Conservation (phyloP, 2,329 filamentous ascomycete genomes). For the Fusarium chaquense region DNA sequence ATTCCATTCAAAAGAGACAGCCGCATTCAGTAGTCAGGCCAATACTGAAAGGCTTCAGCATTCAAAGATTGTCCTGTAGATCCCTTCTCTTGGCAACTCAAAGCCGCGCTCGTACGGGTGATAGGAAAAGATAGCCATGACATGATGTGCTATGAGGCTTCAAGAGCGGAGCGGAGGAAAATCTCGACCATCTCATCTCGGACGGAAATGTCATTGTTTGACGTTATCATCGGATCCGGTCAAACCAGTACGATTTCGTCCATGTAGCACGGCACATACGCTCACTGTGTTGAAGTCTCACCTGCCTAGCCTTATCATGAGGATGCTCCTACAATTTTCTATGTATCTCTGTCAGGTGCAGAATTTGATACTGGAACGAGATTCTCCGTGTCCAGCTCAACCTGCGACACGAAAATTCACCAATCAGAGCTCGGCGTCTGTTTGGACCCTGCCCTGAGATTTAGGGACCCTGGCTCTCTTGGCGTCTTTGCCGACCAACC, state of each 20-base stretch:
- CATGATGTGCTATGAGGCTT: slow-evolving; percentile 5
- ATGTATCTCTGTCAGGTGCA: slow-evolving; percentile 27
- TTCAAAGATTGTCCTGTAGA: neutral
- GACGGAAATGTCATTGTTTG: slow-evolving; percentile 32
- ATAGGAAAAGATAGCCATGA: neutral
- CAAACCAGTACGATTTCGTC: slow-evolving; percentile 31
- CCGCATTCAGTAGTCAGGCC: slow-evolving; percentile 16
- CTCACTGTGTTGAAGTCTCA: slow-evolving; percentile 26
- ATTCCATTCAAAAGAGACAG: slow-evolving; percentile 28
- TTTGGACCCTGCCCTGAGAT: slow-evolving; percentile 1
- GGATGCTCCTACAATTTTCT: slow-evolving; percentile 18
- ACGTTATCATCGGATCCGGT: slow-evolving; percentile 34
- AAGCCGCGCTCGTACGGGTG: slow-evolving; percentile 14
- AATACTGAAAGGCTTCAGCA: neutral
- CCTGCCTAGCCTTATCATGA: slow-evolving; percentile 24
- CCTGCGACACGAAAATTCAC: slow-evolving; percentile 42
- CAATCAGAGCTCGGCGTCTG: slow-evolving; percentile 33
- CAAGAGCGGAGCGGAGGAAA: slow-evolving; percentile 25
- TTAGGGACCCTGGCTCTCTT: slow-evolving; percentile 33
- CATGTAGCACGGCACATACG: slow-evolving; percentile 24
- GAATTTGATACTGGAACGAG: slow-evolving; percentile 40
- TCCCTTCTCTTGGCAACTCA: slow-evolving; percentile 14
- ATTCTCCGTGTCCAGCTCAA: slow-evolving; percentile 46
- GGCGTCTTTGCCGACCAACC: slow-evolving; percentile 42
- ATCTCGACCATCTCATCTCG: slow-evolving; percentile 33